These are phyloP conservation scores for Podospora pseudoanserina DNA, from an alignment of 495 filamentous ascomycete genomes.

Conservation along the genomic window DNA sequence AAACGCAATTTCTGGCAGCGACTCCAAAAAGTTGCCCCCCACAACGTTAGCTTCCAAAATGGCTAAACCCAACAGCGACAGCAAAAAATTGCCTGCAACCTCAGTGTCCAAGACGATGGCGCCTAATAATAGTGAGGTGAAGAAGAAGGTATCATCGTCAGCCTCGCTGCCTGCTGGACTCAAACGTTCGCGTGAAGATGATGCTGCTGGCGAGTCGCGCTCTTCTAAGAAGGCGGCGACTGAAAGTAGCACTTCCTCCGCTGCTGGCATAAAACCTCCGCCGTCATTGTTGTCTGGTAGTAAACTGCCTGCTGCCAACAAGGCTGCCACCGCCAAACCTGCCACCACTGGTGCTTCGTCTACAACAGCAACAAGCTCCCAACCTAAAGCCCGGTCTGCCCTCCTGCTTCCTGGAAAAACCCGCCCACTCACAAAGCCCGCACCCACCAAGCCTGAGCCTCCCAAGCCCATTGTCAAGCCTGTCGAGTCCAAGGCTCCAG, in stretches of 20 bases:
- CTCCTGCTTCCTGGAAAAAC: conserved; percentile 37
- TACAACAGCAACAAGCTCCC: conserved; percentile 10
- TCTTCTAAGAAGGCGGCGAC: conserved; percentile 40
- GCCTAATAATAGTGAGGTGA: conserved; percentile 1
- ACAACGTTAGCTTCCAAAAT: conserved; percentile 13
- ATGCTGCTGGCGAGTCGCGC: conserved; percentile 33
- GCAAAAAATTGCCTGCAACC: conserved; percentile 9
- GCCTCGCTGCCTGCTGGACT: conserved; percentile 3
- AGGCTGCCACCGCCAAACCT: conserved; percentile 34
- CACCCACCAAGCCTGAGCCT: conserved; percentile 27
- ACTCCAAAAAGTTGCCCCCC: conserved; percentile 12
- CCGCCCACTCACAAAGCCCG: conserved; percentile 31
- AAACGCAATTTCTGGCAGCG: conserved; percentile 4
- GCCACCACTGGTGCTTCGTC: conserved; percentile 27
- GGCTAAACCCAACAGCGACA: conserved; percentile 8
- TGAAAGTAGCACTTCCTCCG: conserved; percentile 23
- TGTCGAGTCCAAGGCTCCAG: conserved; percentile 12
- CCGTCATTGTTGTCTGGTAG: conserved; percentile 7
- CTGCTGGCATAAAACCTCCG: background rate
- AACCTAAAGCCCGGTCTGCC: conserved; percentile 22
- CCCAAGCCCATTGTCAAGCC: conserved; percentile 27
- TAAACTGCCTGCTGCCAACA: conserved; percentile 20
- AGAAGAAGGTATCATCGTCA: conserved; percentile 11
- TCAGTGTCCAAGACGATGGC: conserved; percentile 11
- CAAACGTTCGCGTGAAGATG: conserved; percentile 40